Percentiles rank a stretch among this genome's conserved stretches.
Evolutionary conservation across 148 eudicot genomes (phyloP).

Genomic region (Rhododendron molle): DNA sequence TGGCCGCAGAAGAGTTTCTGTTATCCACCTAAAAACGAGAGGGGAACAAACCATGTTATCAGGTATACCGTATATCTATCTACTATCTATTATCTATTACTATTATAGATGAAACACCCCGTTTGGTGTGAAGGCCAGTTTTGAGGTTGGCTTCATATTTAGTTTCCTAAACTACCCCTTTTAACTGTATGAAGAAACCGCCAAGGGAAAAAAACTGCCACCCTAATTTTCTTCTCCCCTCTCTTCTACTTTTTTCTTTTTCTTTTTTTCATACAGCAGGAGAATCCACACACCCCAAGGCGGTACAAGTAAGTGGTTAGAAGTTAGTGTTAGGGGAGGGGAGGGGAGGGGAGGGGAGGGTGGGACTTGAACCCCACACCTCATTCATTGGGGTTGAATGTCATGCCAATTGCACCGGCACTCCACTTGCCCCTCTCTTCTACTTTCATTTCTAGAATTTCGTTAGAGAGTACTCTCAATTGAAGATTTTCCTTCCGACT

Average conservation of each 20-base stretch:
- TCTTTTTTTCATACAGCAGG: too few relatives aligned
- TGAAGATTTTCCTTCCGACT: too few relatives aligned
- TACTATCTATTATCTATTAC: not conserved
- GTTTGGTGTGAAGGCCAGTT: not conserved
- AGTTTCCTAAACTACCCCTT: not conserved
- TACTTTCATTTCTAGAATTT: too few relatives aligned
- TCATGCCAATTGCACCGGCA: not conserved
- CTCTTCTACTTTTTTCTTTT: too few relatives aligned
- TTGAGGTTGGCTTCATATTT: not conserved
- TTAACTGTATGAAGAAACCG: not conserved
- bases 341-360: not conserved
- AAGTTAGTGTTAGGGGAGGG: not conserved
- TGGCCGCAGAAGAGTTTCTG: slow-evolving; percentile 73
- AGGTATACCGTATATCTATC: not conserved
- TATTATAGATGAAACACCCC: not conserved
- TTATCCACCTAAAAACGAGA: slow-evolving; percentile 57
- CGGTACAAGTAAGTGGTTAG: too few relatives aligned
- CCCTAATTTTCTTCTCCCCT: not conserved
- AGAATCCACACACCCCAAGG: too few relatives aligned
- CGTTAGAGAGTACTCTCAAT: too few relatives aligned
- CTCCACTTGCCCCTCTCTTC: not conserved
- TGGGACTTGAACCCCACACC: not conserved
- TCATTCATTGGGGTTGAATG: not conserved
- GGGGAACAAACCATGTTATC: not conserved
- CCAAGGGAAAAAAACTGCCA: not conserved